These are phyloP conservation scores for Hymenoscyphus scutula DNA, from an alignment of 2,329 filamentous ascomycete species.

Conservation along the genomic window DNA sequence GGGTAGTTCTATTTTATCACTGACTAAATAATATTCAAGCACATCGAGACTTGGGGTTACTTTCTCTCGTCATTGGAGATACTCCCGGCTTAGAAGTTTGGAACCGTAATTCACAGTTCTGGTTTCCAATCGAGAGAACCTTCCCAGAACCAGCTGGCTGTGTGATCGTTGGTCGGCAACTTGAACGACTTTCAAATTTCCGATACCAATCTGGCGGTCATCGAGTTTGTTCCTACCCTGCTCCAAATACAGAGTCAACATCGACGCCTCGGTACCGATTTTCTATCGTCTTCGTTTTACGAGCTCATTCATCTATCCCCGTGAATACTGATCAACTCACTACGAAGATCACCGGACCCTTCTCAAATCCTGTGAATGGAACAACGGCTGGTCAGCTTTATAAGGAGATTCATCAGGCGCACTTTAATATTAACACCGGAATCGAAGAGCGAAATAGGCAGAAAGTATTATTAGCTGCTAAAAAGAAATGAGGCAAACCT, in stretches of 20 bases:
- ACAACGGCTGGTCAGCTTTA: conserved; percentile 25
- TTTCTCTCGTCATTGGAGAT: conserved; percentile 32
- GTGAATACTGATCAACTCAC: conserved; percentile 29
- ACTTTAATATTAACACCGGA: conserved; percentile 30
- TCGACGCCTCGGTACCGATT: conserved; percentile 18
- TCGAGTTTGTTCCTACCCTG: conserved; percentile 27
- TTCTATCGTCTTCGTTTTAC: conserved; percentile 32
- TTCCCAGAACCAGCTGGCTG: conserved; percentile 21
- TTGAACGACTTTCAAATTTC: conserved; percentile 27
- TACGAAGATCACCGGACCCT: conserved; percentile 28
- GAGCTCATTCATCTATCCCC: conserved; percentile 25
- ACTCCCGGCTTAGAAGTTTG: conserved; percentile 31
- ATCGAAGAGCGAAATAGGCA: conserved; percentile 26
- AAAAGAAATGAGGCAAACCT: conserved; percentile 1
- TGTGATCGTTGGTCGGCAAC: conserved; percentile 29
- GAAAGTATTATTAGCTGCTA: conserved; percentile 19
- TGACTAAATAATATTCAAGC: conserved; percentile 16
- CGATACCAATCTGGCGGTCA: conserved; percentile 28
- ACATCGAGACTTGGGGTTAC: conserved; percentile 29
- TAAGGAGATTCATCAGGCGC: conserved; percentile 19
- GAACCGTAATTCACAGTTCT: conserved; percentile 18
- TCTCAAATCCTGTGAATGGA: conserved; percentile 18
- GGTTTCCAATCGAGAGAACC: conserved; percentile 27
- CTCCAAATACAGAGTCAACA: not conserved
- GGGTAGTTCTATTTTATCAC: not conserved